Conservation (phyloP, 306 rosid genomes). For the Herpetospermum pedunculosum region DNA sequence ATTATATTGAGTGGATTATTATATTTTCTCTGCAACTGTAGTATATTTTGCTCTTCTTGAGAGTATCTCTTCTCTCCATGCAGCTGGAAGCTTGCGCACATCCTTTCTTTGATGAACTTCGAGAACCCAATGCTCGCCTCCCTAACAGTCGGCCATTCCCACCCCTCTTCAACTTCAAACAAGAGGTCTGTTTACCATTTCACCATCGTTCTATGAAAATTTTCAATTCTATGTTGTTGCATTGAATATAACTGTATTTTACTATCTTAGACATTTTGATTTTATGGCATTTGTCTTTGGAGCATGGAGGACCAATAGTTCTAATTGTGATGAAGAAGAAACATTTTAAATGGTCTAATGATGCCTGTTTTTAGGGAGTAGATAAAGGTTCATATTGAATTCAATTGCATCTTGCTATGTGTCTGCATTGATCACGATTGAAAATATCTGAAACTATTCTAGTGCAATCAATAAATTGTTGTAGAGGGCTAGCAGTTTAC, state of each 20-base stretch:
- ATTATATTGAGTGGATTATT: not conserved
- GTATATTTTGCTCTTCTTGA: not conserved
- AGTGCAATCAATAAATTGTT: not conserved
- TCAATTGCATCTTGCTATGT: not conserved
- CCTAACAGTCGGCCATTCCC: constrained; percentile 83
- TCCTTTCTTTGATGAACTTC: constrained; percentile 90
- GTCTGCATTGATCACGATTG: not conserved
- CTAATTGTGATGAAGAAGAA: not conserved
- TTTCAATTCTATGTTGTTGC: not conserved
- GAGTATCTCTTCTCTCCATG: constrained; percentile 16
- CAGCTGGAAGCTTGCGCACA: constrained; percentile 96
- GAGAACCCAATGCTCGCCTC: constrained; percentile 73
- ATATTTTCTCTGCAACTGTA: not conserved
- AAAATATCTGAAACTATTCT: not conserved
- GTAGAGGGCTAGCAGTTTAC: not conserved
- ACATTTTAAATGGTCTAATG: not conserved
- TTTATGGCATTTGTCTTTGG: not conserved
- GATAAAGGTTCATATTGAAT: not conserved
- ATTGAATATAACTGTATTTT: not conserved
- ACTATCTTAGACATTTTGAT: not conserved
- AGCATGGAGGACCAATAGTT: not conserved
- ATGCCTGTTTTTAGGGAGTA: not conserved
- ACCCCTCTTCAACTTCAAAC: constrained; percentile 78
- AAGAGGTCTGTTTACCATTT: constrained; percentile 50
- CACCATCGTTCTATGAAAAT: constrained; percentile 1